Percentiles rank a stretch among this genome's conserved stretches.
These are phyloP conservation scores for Alternaria burnsii DNA, from an alignment of 2,329 filamentous ascomycete genomes.

Conservation along the genomic window DNA sequence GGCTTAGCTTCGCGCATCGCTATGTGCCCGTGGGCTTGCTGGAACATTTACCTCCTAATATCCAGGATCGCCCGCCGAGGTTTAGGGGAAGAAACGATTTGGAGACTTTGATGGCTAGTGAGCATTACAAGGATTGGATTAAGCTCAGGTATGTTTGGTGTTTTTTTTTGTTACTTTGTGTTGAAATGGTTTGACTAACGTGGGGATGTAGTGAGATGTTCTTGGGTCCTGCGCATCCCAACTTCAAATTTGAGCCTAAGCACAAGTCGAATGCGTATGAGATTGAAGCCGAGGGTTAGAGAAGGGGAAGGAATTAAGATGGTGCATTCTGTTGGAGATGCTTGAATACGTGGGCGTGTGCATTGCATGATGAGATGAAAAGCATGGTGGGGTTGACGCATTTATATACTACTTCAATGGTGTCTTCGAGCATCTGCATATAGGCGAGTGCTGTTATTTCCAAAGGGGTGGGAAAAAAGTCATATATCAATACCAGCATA, in stretches of 20 bases:
- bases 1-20: conserved; percentile 90
- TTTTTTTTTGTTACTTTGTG: not conserved
- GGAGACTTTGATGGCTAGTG: conserved; percentile 90
- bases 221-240: conserved; percentile 85
- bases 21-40: conserved; percentile 91
- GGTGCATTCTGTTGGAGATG: not conserved
- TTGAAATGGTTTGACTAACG: conserved; percentile 20
- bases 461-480: not conserved
- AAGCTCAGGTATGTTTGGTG: conserved; percentile 79
- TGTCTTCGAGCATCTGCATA: not conserved
- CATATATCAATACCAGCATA: not conserved
- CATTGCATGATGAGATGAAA: not conserved
- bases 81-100: conserved; percentile 87
- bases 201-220: conserved; percentile 83
- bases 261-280: conserved; percentile 95
- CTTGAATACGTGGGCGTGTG: not conserved
- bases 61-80: conserved; percentile 88
- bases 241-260: conserved; percentile 95
- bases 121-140: conserved; percentile 97
- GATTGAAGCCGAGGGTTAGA: conserved; percentile 64
- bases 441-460: not conserved
- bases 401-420: not conserved
- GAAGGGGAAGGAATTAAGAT: not conserved
- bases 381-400: not conserved
- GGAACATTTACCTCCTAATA: conserved; percentile 84